Evolutionary conservation across 352 stramenopile genomes (phyloP), one percentile per base, ranked within the genome.

Genomic region (Pythium apleroticum): DNA sequence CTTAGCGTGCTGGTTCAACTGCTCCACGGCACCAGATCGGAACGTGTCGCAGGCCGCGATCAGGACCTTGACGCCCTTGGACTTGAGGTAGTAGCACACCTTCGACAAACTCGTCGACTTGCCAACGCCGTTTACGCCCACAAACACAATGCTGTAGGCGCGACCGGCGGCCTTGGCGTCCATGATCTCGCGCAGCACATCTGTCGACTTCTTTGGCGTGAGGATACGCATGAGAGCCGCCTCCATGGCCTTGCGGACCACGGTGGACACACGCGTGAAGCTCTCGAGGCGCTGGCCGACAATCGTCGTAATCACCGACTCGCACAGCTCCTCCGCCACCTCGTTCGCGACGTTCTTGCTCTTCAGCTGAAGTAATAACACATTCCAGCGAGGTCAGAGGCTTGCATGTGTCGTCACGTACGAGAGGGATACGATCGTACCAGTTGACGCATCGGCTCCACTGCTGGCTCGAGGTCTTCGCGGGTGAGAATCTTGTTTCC

Each of bases 81-180:
- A 92, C 76, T 99, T 99, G 46, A 99, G 86, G 75, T 99, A 99
- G 81, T 99, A 99, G 62, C 94, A 98, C 60, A 99, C 93, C 75
- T 99, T 99, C 53, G 97, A 98, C 45, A 99, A 77, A 62, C 88
- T 98, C 8, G 98, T 99, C n/a, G 91, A 98, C 78, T 99, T 99
- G 63, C 97, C 97, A 48, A 99, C 95, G 55, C 98, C 98, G 75
- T 99, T 99, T 33, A 99, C 98, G 33, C 98, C 98, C 17, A 99
- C 94, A 73, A 99, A 99, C 4, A 98, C 95, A 74, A 99, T 99
- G 54, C 94, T 97, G 80, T 98, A 99, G n/a, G 96, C 91, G 63
- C 84, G 85, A 33, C 88, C 85, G 45, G 88, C 75, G 7, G 80
- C 84, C 69, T 92, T 97, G 12, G 90, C 86, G 31, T 93, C 84